Evolutionary conservation across 225 moss, liverwort and hornwort species (phyloP), one percentile per base, ranked within the genome.

Genomic region (Polytrichum formosum): DNA sequence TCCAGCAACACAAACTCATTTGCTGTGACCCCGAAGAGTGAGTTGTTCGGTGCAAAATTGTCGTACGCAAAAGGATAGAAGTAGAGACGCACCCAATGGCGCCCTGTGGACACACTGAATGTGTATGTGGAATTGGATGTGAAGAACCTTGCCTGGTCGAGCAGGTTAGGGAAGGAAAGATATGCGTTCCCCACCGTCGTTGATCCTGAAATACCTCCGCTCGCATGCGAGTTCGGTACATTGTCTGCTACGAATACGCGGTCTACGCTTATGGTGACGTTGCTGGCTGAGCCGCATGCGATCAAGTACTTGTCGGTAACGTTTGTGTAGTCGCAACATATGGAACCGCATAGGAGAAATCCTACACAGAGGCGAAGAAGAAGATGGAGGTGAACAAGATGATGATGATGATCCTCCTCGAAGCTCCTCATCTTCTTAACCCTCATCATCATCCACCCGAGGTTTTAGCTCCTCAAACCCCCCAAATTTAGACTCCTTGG

Each of bases 61-160:
- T 77, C 76, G 5, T 76, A 89, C 7, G 89, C 71, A 31, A 93
- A 89, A 1, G 96, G 91, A 58, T 87, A 91, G 76, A 92, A 97
- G 77, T 89, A 93, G 26, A 97, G 77, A 13, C 96, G 96, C 54
- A 97, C 26, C 92, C 92, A 93, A 18, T 90, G 82, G 0, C 83
- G 66, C 16, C 92, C 90, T 0, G 89, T 59, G 2, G 66, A 56
- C 26, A 97, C 89, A 27, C 80, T 86, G 23, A 97, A 83, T 27
- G 85, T 77, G 86, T 97, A 97, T 7, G 81, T 74, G 19, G 87
- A 76, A 59, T 73, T 74, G 2, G 65, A 65, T 18, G 74, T 58
- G 54, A 97, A 97, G 25, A 97, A 84, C 55, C 96, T 79, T 4
- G 96, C 96, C 4, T 81, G 60, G 35, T 76, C 81, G 63, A 95